Percentiles rank a stretch among this genome's conserved stretches.
phyloP scores from a whole-genome alignment of 305 asterid species.

The Solanum hybrid region DNA sequence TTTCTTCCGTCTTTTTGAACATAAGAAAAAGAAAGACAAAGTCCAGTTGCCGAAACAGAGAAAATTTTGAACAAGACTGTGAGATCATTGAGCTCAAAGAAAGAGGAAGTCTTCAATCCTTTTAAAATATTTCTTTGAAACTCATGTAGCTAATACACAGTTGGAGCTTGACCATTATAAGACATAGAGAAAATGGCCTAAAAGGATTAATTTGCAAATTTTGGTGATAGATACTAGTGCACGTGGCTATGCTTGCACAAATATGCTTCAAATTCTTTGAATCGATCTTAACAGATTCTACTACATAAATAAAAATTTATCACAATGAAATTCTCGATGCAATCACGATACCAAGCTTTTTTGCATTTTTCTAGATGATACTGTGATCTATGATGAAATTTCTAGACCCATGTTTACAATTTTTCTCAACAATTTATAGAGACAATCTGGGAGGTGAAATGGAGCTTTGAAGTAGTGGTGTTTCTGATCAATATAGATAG shows the following conservation, averaged over 20 bases:
- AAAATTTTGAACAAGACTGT: neutral
- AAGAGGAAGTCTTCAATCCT: neutral
- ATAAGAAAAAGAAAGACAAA: neutral
- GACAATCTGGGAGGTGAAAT: neutral
- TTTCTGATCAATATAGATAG: neutral
- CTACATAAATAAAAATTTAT: neutral
- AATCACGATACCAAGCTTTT: neutral
- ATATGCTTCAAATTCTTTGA: neutral
- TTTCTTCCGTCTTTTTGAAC: neutral
- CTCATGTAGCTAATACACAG: neutral
- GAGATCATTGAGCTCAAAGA: neutral
- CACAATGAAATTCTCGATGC: neutral
- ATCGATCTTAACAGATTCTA: neutral
- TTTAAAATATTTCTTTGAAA: neutral
- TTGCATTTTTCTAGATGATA: neutral
- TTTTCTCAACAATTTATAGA: neutral
- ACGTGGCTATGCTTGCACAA: neutral
- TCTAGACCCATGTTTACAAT: neutral
- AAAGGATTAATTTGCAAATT: neutral
- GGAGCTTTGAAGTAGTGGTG: neutral
- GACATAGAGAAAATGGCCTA: neutral
- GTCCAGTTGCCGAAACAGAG: neutral
- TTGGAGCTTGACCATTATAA: neutral
- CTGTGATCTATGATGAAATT: neutral
- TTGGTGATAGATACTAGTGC: neutral